Evolutionary conservation across 2,329 filamentous ascomycete species (phyloP).

Genomic region (Allantophomopsis lycopodina): DNA sequence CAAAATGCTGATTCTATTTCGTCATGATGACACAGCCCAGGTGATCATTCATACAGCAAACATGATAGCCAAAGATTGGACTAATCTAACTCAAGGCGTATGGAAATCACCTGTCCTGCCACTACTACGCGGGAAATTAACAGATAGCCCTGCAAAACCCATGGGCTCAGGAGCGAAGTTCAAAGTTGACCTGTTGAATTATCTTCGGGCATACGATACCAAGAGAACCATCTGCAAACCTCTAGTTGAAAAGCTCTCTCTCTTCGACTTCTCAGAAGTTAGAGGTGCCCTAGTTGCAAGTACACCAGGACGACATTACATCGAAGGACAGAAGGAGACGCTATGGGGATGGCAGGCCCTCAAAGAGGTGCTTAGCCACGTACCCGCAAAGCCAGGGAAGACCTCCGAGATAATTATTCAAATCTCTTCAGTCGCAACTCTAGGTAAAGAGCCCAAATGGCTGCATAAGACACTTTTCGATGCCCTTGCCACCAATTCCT

Average conservation of each 20-base stretch:
- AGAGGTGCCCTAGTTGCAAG: constrained; percentile 65
- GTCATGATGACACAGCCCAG: constrained; percentile 64
- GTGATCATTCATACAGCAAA: constrained; percentile 82
- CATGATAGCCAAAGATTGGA: constrained; percentile 81
- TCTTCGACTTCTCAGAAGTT: constrained; percentile 57
- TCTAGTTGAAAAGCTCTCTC: constrained; percentile 41
- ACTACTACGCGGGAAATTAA: constrained; percentile 15
- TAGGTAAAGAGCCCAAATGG: constrained; percentile 61
- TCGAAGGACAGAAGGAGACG: constrained; percentile 31
- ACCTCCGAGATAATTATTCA: constrained; percentile 41
- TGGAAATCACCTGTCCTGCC: constrained; percentile 67
- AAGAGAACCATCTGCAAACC: constrained; percentile 34
- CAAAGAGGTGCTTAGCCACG: constrained; percentile 37
- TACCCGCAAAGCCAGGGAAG: constrained; percentile 29
- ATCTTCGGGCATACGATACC: constrained; percentile 56
- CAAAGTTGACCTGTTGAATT: constrained; percentile 61
- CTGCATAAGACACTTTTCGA: constrained; percentile 49
- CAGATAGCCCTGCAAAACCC: background rate
- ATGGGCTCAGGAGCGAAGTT: constrained; percentile 55
- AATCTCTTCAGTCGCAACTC: constrained; percentile 70
- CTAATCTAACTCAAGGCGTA: constrained; percentile 72
- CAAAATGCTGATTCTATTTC: constrained; percentile 77
- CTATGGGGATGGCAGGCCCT: constrained; percentile 69
- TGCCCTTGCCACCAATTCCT: constrained; percentile 23
- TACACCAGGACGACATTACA: constrained; percentile 53